Evolutionary conservation across 306 rosid genomes (phyloP), one percentile per base, ranked within the genome.

Genomic region (Cajanus cajan): DNA sequence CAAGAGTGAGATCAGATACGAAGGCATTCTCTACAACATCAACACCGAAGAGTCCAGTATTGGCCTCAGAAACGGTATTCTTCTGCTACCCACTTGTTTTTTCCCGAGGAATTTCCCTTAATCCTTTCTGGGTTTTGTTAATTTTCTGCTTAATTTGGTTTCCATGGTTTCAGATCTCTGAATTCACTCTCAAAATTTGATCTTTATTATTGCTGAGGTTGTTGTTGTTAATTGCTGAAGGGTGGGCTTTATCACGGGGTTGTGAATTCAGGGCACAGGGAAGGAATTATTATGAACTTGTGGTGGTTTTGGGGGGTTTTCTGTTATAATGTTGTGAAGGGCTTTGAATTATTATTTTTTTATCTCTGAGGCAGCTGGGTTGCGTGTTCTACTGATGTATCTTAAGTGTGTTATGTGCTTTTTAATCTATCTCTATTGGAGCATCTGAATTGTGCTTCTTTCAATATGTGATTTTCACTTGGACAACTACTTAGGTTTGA

Each of bases 1-100:
- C 0, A 90, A 87, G 88, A 90, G 95, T 64, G 97, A 92, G 85
- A 92, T 92, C 77, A 85, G 96, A 86, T 92, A 92, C 58, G 96
- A 92, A 69, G 97, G 97, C 45, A 76, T 87, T 25, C 89, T 92
- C 1, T 88, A 86, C 82, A 86, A 90, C 69, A 86, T 92, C 88
- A 92, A 88, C 89, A 83, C 94, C 15, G 91, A 92, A 0, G 96
- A 90, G 82, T 92, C 94, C 85, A 92, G 94, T 76, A 90, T 92
- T 72, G 92, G 93, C 54, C 94, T 90, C 68, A 81, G 89, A 72
- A 86, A 90, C 25, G 96, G 97, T 92, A 83, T 44, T 31, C 5
- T 22, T 50, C 43, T 43, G 0, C 6, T 50, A 4, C 50, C 37
- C 18, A 8, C 6, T 24, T 40, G 0, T 70, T 25, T 25, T 0